These are phyloP conservation scores for Thalia dealbata DNA, from an alignment of 176 grass and related monocot genomes.

Conservation along the genomic window DNA sequence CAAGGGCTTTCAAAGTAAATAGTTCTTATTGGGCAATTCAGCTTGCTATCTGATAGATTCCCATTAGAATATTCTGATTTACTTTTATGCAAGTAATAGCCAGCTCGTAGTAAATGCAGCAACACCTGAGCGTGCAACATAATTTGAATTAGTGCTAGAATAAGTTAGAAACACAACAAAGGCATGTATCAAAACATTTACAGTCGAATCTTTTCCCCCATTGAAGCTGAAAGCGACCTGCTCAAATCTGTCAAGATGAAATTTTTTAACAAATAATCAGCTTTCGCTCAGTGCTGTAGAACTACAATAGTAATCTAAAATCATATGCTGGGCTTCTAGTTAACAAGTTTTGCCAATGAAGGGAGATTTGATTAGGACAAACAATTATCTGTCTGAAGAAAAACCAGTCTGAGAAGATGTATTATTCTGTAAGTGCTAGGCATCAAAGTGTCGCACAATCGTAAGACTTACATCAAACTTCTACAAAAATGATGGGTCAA, in stretches of 20 bases:
- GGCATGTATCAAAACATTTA: slow-evolving; percentile 37
- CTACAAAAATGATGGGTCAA: no score
- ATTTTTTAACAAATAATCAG: slow-evolving; percentile 4
- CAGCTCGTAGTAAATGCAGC: slow-evolving; percentile 89
- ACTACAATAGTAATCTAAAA: not conserved
- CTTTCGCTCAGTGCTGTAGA: not conserved
- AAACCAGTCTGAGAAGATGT: no score
- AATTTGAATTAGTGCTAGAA: slow-evolving; percentile 2
- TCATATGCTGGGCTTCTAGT: no score
- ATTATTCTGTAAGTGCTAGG: no score
- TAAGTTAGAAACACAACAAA: slow-evolving; percentile 15
- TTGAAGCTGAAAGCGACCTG: slow-evolving; percentile 99
- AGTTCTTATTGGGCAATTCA: slow-evolving; percentile 78
- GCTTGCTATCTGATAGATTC: slow-evolving; percentile 25
- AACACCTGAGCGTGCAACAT: slow-evolving; percentile 42
- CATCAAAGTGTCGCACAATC: no score
- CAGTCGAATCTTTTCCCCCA: slow-evolving; percentile 96
- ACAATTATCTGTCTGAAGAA: no score
- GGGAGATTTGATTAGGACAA: no score
- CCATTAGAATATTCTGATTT: slow-evolving; percentile 26
- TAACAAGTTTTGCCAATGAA: no score
- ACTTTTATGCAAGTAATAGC: slow-evolving; percentile 76
- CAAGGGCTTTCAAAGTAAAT: slow-evolving; percentile 93
- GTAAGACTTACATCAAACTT: no score
- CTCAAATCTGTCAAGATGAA: slow-evolving; percentile 50